phyloP scores from a whole-genome alignment of 2,329 filamentous ascomycete genomes.

The Alternaria arborescens region DNA sequence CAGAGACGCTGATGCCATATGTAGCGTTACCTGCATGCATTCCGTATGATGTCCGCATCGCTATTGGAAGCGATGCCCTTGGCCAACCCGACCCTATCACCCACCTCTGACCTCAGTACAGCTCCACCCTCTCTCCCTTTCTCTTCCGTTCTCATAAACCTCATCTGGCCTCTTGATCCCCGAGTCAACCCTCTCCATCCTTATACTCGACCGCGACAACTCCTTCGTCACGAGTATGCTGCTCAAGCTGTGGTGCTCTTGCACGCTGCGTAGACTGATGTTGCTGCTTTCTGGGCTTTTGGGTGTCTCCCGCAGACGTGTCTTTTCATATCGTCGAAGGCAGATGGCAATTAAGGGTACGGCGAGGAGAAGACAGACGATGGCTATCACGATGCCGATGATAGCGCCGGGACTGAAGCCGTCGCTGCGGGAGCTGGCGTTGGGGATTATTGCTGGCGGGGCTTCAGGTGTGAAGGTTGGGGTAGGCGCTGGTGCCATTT shows the following conservation, averaged over 20 bases:
- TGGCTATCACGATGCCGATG: constrained; percentile 34
- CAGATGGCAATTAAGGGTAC: constrained; percentile 32
- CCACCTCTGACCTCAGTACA: constrained; percentile 27
- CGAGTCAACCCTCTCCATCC: constrained; percentile 22
- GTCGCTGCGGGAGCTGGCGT: constrained; percentile 11
- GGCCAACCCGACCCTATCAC: constrained; percentile 9
- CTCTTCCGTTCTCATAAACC: constrained; percentile 15
- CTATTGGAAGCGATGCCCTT: neutral
- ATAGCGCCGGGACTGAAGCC: constrained; percentile 32
- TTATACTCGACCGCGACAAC: constrained; percentile 30
- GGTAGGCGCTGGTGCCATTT: constrained; percentile 4
- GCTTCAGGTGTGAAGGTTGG: constrained; percentile 18
- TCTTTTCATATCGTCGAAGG: constrained; percentile 30
- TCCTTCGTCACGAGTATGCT: constrained; percentile 37
- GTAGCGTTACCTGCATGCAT: neutral
- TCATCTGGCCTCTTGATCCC: constrained; percentile 19
- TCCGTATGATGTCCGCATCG: neutral
- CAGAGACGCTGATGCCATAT: neutral
- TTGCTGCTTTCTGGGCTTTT: constrained; percentile 14
- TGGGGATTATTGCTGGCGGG: constrained; percentile 16
- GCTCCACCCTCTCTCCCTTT: constrained; percentile 29
- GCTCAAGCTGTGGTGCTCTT: constrained; percentile 29
- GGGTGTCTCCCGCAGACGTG: constrained; percentile 29
- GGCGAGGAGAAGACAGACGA: constrained; percentile 26
- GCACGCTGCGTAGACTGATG: constrained; percentile 20